These are phyloP conservation scores for Osmanthus fragrans DNA, from an alignment of 257 asterid genomes.

Conservation along the genomic window DNA sequence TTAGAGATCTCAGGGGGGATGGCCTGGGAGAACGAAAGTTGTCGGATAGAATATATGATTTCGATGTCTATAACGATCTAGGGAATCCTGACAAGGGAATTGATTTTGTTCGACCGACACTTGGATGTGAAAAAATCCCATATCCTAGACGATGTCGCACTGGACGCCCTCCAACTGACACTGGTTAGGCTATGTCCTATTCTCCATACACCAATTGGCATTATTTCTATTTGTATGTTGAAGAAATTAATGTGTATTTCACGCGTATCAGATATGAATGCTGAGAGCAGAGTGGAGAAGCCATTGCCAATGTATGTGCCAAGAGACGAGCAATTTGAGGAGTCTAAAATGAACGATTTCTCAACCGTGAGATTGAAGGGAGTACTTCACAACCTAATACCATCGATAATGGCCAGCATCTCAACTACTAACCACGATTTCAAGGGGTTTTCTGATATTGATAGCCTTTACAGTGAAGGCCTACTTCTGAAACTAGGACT, in stretches of 20 bases:
- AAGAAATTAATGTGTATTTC: neutral
- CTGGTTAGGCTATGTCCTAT: slow-evolving; percentile 51
- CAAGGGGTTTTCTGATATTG: slow-evolving; percentile 83
- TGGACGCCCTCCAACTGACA: slow-evolving; percentile 69
- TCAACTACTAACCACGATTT: slow-evolving; percentile 77
- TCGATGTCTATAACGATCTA: slow-evolving; percentile 79
- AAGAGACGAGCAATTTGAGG: slow-evolving; percentile 94
- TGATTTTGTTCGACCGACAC: slow-evolving; percentile 76
- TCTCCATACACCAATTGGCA: neutral
- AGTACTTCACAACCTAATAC: slow-evolving; percentile 79
- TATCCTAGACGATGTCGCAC: slow-evolving; percentile 95
- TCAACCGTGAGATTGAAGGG: slow-evolving; percentile 87
- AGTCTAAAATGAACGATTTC: slow-evolving; percentile 78
- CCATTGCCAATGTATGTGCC: slow-evolving; percentile 92
- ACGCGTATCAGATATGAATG: slow-evolving; percentile 44
- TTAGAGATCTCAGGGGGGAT: slow-evolving; percentile 77
- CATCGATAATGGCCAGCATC: slow-evolving; percentile 73
- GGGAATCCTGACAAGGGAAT: slow-evolving; percentile 92
- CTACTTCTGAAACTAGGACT: slow-evolving; percentile 83
- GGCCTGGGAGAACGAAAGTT: slow-evolving; percentile 74
- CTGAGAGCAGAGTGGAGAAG: slow-evolving; percentile 95
- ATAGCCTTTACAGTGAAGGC: slow-evolving; percentile 85
- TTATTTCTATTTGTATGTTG: neutral
- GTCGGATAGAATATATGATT: slow-evolving; percentile 82
- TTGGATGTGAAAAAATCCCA: slow-evolving; percentile 69